Base-by-base conservation (phyloP, 2,329 filamentous ascomycete genomes). In the Myriosclerotinia scirpicola region DNA sequence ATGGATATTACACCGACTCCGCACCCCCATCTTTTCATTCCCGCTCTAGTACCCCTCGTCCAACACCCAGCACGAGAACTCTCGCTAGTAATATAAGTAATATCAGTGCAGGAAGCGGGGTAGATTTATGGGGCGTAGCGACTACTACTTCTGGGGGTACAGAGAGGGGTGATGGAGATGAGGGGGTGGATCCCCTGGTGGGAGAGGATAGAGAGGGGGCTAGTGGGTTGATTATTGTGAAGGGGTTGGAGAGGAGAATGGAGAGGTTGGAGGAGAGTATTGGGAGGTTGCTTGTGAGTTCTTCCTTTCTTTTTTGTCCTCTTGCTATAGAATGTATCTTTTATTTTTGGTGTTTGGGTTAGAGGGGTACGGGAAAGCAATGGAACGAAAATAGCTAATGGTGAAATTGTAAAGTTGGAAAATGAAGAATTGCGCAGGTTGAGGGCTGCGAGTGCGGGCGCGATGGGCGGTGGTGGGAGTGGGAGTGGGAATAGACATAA, bases 231-330 rank as follows among this genome's bases (percentile, higher is more conserved):
- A 62, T 67, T 2, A 72, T 69, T 12, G 71, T 75, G 9, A 66
- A 67, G 17, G 67, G 69, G 2, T 53, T 75, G 42, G 72, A 71
- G 53, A 67, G 69, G 55, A 68, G 73, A 22, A 69, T 75, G 14
- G 71, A 74, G 59, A 71, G 71, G 64, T 65, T 75, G 22, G 73
- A 75, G 55, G 73, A 75, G 58, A 68, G 64, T 26, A 70, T 75
- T 22, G 73, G 73, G 3, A 66, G 69, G 12, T 59, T 75, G 6
- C 64, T 75, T 20, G 70, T 73, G 56, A 38, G 55, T 68, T 20
- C 46, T 17, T 11, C 42, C 46, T 26, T 2, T 44, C 15, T 40
- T 50, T 44, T 15, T 42, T 54, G 30, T 40, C 30, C 12, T 22
- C 55, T 44, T 9, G 3, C 14, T 11, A 40, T 40, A 40, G 9